phyloP scores from a whole-genome alignment of 1,139 yeast species.

The Magnusiomyces suaveolens region DNA sequence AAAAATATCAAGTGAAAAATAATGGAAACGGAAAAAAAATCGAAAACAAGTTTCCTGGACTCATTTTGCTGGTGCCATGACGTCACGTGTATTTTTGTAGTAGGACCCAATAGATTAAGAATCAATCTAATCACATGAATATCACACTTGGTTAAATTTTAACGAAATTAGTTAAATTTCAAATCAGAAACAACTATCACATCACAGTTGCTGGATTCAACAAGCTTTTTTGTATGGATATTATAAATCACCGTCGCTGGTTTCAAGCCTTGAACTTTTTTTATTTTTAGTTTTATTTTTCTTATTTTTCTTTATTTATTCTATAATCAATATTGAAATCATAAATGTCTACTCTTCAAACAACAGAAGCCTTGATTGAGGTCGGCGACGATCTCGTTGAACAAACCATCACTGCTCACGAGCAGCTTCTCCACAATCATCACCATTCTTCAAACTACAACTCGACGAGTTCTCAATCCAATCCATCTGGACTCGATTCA shows the following conservation, averaged over 20 bases:
- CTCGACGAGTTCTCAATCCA: background rate
- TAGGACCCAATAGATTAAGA: background rate
- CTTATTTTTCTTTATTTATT: background rate
- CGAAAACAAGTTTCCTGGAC: background rate
- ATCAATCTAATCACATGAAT: background rate
- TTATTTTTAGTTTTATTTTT: background rate
- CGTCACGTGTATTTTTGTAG: no score
- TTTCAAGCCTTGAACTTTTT: background rate
- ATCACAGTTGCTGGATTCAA: no score
- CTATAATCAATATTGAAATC: background rate
- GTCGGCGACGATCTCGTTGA: slow-evolving; percentile 2
- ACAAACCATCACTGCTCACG: background rate
- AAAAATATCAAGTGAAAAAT: background rate
- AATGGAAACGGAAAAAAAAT: background rate
- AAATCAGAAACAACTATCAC: no score
- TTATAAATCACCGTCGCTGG: background rate
- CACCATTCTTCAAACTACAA: background rate
- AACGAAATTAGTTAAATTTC: no score
- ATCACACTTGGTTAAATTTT: no score
- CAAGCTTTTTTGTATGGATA: no score
- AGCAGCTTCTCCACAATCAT: background rate
- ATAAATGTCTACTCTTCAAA: background rate
- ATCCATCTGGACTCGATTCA: background rate
- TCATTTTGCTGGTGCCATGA: no score
- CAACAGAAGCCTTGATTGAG: background rate